Evolutionary conservation across 306 rosid species (phyloP).

Genomic region (Quercus glauca): DNA sequence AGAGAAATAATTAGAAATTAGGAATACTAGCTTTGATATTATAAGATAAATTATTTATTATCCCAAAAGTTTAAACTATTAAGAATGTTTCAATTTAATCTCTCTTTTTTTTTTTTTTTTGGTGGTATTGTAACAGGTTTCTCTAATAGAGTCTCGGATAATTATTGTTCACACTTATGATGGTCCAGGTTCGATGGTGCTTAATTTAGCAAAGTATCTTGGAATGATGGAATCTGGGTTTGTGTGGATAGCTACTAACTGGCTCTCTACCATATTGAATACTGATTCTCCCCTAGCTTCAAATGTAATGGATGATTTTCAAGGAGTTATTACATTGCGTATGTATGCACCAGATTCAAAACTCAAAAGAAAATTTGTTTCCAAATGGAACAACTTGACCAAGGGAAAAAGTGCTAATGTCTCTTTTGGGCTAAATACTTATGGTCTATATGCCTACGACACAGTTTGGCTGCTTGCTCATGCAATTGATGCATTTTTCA

Average conservation of each 20-base stretch:
- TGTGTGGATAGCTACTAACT: slow-evolving; percentile 84
- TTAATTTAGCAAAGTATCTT: slow-evolving; percentile 58
- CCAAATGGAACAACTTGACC: slow-evolving; percentile 76
- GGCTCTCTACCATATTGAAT: slow-evolving; percentile 61
- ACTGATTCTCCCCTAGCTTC: slow-evolving; percentile 40
- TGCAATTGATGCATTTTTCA: slow-evolving; percentile 65
- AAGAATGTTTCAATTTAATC: no score
- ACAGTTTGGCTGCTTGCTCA: slow-evolving; percentile 80
- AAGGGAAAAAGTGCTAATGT: slow-evolving; percentile 17
- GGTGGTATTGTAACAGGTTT: slow-evolving; percentile 37
- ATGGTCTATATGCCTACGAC: slow-evolving; percentile 72
- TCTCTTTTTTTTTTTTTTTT: no score
- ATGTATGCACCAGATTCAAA: slow-evolving; percentile 61
- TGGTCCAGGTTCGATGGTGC: slow-evolving; percentile 42
- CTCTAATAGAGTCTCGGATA: slow-evolving; percentile 69
- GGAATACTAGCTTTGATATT: no score
- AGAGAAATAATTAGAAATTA: no score
- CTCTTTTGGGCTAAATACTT: slow-evolving; percentile 48
- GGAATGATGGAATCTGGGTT: slow-evolving; percentile 82
- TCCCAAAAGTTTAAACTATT: no score
- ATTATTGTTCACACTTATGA: slow-evolving; percentile 57
- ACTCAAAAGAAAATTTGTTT: slow-evolving; percentile 59
- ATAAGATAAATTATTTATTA: no score
- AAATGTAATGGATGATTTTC: slow-evolving; percentile 44
- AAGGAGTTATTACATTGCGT: slow-evolving; percentile 73